Evolutionary conservation across 306 rosid genomes (phyloP), one percentile per base, ranked within the genome.

Genomic region (Inga oerstediana): DNA sequence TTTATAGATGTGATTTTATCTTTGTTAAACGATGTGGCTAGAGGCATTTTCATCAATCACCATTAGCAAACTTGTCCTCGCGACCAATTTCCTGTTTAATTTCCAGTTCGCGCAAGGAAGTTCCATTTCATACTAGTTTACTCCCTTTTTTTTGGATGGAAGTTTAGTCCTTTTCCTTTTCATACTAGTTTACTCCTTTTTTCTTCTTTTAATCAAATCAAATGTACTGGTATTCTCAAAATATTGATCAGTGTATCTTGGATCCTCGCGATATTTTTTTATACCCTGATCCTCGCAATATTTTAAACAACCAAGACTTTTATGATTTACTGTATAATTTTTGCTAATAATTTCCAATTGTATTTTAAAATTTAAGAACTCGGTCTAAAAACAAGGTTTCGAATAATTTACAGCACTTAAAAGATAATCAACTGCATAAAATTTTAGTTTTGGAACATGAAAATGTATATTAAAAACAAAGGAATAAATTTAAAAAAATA

Each of bases 1-100:
- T 74, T 78, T 73, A 37, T 79, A n/a, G 71, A 67, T n/a, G 45
- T 22, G 32, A 82, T 82, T 79, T 78, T 74, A 37, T 82, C 65
- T 24, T 45, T 79, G 59, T 79, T 41, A 67, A 27, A 70, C 44
- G 68, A 52, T 30, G 61, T 45, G 8, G 13, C 68, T 51, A 17
- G 37, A 27, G 37, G 20, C 32, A 54, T 43, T 72, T 81, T 56
- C 75, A 66, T 66, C 32, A 51, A 77, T 72, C 64, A 37, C 71
- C 44, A 2, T 62, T 27, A 2, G 62, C n/a, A 34, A 10, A 17
- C 72, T 81, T 66, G 66, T 58, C 10, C 52, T 81, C 27, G 58
- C 64, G 66, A 54, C 10, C 59, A 17, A 52, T 52, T 54, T 30
- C 30, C 64, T 3, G n/a, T 76, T 51, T 75, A 3, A 4, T 77